Evolutionary conservation across 2,329 filamentous ascomycete species (phyloP).

Genomic region (Aspergillus amoenus): DNA sequence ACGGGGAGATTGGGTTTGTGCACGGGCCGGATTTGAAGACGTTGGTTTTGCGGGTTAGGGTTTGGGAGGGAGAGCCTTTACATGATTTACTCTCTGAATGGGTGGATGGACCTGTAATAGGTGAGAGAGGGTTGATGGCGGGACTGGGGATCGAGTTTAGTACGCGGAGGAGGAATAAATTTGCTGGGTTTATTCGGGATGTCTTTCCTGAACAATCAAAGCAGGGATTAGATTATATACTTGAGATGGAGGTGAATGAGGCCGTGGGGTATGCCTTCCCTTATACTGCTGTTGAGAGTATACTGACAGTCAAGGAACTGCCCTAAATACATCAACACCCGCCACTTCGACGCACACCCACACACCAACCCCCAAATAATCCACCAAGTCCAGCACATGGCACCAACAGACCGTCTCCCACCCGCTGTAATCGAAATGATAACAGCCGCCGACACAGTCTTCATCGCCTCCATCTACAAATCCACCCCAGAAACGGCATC

Average conservation of each 20-base stretch:
- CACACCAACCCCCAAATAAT: not conserved
- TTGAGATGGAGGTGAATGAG: not conserved
- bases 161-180: constrained; percentile 1
- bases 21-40: not conserved
- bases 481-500: not conserved
- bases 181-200: not conserved
- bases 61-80: not conserved
- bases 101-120: not conserved
- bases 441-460: constrained; percentile 1
- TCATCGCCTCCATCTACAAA: not conserved
- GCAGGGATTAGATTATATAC: not conserved
- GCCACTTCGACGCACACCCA: not conserved
- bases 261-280: not conserved
- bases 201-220: not conserved
- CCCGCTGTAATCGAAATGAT: not conserved
- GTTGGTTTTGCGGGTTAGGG: not conserved
- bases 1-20: not conserved
- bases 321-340: constrained; percentile 7
- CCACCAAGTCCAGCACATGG: not conserved
- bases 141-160: constrained; percentile 1
- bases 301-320: not conserved
- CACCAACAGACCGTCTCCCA: not conserved
- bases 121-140: not conserved
- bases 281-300: too few species aligned
- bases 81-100: too few species aligned